Conservation (phyloP, 2,329 filamentous ascomycete species). For the Penicillium sp. region DNA sequence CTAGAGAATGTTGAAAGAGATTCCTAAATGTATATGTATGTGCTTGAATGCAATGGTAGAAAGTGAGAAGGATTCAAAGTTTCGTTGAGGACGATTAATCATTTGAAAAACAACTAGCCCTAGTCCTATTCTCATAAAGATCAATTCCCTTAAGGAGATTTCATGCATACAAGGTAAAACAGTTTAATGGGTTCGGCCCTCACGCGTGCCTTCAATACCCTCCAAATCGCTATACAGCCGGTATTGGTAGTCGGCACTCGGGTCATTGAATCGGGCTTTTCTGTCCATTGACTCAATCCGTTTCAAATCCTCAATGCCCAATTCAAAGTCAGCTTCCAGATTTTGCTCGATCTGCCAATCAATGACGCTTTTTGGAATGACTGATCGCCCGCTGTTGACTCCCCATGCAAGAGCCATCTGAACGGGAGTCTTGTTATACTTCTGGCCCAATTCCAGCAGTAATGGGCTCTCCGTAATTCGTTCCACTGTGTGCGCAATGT, state of each 20-base stretch:
- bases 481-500: conserved; percentile 47
- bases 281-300: conserved; percentile 39
- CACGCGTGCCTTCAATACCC: background rate
- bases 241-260: conserved; percentile 29
- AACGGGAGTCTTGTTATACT: conserved; percentile 49
- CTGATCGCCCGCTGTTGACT: conserved; percentile 20
- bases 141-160: no score
- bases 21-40: no score
- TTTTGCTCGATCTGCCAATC: conserved; percentile 23
- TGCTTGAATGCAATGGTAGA: no score
- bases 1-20: no score
- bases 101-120: no score
- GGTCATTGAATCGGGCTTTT: conserved; percentile 56
- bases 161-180: background rate
- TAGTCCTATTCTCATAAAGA: no score
- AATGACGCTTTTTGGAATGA: conserved; percentile 22
- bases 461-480: conserved; percentile 45
- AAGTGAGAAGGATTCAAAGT: no score
- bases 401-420: conserved; percentile 41
- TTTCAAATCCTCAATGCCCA: conserved; percentile 19
- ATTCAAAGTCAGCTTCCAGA: conserved; percentile 21
- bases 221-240: conserved; percentile 1
- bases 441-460: conserved; percentile 51
- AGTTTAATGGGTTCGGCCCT: background rate
- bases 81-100: no score